These are phyloP conservation scores for Discostella stelligeroides DNA, from an alignment of 108 stramenopile species.

Conservation along the genomic window DNA sequence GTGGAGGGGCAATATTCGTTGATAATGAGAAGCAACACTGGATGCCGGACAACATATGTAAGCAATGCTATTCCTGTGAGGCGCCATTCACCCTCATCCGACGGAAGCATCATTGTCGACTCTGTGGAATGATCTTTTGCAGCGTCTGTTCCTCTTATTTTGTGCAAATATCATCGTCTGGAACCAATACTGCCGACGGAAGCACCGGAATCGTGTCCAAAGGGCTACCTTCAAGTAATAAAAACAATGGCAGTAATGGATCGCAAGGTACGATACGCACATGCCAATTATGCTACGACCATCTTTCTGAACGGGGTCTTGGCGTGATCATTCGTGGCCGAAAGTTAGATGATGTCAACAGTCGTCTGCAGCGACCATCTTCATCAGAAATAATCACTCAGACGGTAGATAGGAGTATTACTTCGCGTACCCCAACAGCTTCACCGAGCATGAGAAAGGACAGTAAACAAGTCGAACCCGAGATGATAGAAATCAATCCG, in stretches of 20 bases:
- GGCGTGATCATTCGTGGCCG: slow-evolving; percentile 40
- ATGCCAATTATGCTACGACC: slow-evolving; percentile 81
- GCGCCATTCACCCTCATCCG: slow-evolving; percentile 93
- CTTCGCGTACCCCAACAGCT: background rate
- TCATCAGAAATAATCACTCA: background rate
- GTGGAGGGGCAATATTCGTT: slow-evolving; percentile 43
- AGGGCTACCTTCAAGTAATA: background rate
- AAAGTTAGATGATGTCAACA: slow-evolving; percentile 12
- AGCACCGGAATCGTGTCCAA: slow-evolving; percentile 7
- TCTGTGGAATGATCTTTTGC: slow-evolving; percentile 99
- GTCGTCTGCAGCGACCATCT: slow-evolving; percentile 6
- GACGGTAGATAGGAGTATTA: background rate
- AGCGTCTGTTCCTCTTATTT: slow-evolving; percentile 88
- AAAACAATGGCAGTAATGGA: slow-evolving; percentile 15
- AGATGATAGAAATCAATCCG: background rate
- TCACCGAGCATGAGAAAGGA: background rate
- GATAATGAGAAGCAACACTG: slow-evolving; percentile 74
- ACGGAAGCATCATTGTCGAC: slow-evolving; percentile 94
- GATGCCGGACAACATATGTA: slow-evolving; percentile 95
- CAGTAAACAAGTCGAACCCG: slow-evolving; percentile 1
- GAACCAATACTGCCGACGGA: background rate
- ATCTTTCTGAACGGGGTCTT: slow-evolving; percentile 57
- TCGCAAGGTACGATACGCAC: slow-evolving; percentile 59
- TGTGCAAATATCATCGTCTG: slow-evolving; percentile 62
- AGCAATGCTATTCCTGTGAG: slow-evolving; percentile 93